Conservation (phyloP, 345 rosid genomes). For the Camelina laxa region DNA sequence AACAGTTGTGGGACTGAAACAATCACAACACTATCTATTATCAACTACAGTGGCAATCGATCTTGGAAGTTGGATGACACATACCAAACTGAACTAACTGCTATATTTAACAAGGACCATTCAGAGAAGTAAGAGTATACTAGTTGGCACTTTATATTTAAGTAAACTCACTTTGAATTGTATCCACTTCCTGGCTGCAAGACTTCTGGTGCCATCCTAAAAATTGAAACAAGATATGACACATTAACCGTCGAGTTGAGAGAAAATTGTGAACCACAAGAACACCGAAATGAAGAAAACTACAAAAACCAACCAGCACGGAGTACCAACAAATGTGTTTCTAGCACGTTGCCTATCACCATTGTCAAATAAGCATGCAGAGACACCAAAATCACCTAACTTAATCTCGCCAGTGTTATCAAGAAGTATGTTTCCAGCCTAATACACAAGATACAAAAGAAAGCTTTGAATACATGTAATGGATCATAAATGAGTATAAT, state of each 20-base stretch:
- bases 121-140: conserved; percentile 7
- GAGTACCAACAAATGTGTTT: conserved; percentile 99
- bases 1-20: not conserved
- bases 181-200: conserved; percentile 97
- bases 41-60: not conserved
- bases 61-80: not conserved
- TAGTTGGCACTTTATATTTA: not conserved
- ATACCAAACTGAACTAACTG: conserved; percentile 1
- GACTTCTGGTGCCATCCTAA: conserved; percentile 99
- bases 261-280: conserved; percentile 9
- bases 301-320: conserved; percentile 78
- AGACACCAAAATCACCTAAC: conserved; percentile 97
- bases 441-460: conserved; percentile 26
- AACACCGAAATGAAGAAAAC: conserved; percentile 16
- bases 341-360: conserved; percentile 97
- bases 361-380: conserved; percentile 90
- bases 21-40: conserved; percentile 9
- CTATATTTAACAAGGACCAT: conserved; percentile 2
- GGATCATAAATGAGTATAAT: not conserved
- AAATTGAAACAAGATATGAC: conserved; percentile 34
- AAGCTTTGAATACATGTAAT: not conserved
- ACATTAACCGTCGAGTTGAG: conserved; percentile 1
- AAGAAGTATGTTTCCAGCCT: conserved; percentile 98
- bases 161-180: conserved; percentile 76
- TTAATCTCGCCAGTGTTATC: conserved; percentile 77